Evolutionary conservation across 257 asterid genomes (phyloP).

Genomic region (Apocynum venetum): DNA sequence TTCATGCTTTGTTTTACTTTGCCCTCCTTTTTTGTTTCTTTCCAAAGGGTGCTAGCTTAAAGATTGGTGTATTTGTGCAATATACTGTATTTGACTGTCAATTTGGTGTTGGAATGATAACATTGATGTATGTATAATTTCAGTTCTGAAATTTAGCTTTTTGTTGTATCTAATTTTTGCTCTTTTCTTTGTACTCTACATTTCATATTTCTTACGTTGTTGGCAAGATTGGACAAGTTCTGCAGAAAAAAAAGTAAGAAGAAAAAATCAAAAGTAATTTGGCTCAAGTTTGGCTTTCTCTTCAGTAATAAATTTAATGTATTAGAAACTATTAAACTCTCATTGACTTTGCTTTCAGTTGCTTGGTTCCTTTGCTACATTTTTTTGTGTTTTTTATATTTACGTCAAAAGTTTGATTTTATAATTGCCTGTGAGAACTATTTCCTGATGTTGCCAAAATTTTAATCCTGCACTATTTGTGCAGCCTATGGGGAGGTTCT

Average conservation of each 20-base stretch:
- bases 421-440: background rate
- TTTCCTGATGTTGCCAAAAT: background rate
- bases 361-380: background rate
- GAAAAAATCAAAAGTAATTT: background rate
- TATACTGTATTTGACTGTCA: background rate
- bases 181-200: background rate
- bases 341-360: background rate
- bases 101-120: background rate
- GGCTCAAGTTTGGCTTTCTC: background rate
- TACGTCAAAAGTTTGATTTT: background rate
- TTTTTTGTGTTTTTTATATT: background rate
- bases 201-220: background rate
- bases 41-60: background rate
- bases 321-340: background rate
- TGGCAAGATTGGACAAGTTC: background rate
- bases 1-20: background rate
- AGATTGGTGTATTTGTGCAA: background rate
- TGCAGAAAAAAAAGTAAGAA: no score
- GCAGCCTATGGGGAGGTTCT: conserved; percentile 99
- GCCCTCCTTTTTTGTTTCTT: background rate
- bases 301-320: background rate
- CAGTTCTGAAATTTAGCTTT: background rate
- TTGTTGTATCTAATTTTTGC: background rate
- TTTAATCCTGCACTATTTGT: background rate
- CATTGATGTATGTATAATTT: background rate